Evolutionary conservation across 2,329 filamentous ascomycete species (phyloP), one percentile per base, ranked within the genome.

Genomic region (Elsinoe necatrix): DNA sequence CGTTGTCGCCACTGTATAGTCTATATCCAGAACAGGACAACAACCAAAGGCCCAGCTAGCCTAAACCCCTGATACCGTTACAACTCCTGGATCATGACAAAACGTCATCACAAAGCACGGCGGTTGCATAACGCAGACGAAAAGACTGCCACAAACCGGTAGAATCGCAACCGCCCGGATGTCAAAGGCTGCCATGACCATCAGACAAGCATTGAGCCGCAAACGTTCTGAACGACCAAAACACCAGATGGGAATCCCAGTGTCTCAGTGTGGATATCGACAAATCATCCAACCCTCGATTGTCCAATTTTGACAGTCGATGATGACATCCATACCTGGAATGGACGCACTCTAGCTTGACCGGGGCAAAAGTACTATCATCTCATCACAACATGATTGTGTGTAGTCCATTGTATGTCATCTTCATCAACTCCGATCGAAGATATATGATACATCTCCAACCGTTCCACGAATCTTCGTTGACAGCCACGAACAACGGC

Each of bases 21-120:
- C 3, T 11, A 7, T 20, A 12, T 14, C 41, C 41, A 45, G 23
- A 27, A 27, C 3, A 20, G 41, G 41, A 43, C 20, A 5, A 23
- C 16, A 16, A 8, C 11, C 16, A 21, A 8, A 21, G 21, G 41
- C 23, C 41, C 41, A 23, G 41, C 21, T 45, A 18, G 20, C n/a
- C 21, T 27, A 9, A n/a, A 3, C 41, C 41, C 41, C 41, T 45
- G 20, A 27, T 45, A 45, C 41, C 41, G 41, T 45, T 45, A n/a
- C 21, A n/a, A 45, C 8, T 45, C 41, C 41, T 45, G 41, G 25
- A 45, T 45, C 41, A 45, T 25, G 41, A 21, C 41, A 45, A 45
- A 45, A 45, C 21, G 41, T n/a, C 41, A 27, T n/a, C 9, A 25
- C 9, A 1, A 45, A 6, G 20, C n/a, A 45, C 7, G 21, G n/a